phyloP scores from a whole-genome alignment of 2,329 filamentous ascomycete genomes.

The Colletotrichum tofieldiae region DNA sequence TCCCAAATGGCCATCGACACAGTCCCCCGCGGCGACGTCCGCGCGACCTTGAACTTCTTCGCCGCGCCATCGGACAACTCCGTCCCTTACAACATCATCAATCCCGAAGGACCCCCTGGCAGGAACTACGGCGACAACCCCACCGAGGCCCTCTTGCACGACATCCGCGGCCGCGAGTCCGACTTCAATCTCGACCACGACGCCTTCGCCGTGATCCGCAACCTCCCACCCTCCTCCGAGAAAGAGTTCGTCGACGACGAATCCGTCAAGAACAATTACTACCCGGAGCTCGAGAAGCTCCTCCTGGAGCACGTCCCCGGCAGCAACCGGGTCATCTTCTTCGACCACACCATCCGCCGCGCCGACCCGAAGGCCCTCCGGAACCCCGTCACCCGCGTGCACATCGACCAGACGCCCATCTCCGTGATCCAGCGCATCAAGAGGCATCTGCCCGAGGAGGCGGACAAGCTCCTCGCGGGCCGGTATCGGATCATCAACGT shows the following conservation, averaged over 20 bases:
- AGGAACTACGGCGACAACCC: slow-evolving; percentile 73
- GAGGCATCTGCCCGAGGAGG: slow-evolving; percentile 74
- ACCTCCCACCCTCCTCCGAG: slow-evolving; percentile 70
- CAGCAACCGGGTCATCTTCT: slow-evolving; percentile 78
- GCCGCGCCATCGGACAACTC: slow-evolving; percentile 71
- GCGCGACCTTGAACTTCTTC: slow-evolving; percentile 78
- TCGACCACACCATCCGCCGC: slow-evolving; percentile 91
- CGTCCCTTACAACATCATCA: slow-evolving; percentile 77
- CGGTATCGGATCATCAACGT: slow-evolving; percentile 91
- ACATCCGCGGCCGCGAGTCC: slow-evolving; percentile 80
- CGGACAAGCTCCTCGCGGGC: slow-evolving; percentile 74
- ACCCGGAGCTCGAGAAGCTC: slow-evolving; percentile 85
- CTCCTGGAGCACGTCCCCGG: slow-evolving; percentile 79
- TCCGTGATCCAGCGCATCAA: slow-evolving; percentile 79
- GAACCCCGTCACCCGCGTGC: slow-evolving; percentile 79
- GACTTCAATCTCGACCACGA: slow-evolving; percentile 79
- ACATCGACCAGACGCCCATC: slow-evolving; percentile 85
- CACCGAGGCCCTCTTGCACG: slow-evolving; percentile 73
- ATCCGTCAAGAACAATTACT: slow-evolving; percentile 81
- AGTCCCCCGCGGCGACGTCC: slow-evolving; percentile 72
- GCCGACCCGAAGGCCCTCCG: slow-evolving; percentile 71
- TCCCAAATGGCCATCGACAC: slow-evolving; percentile 57
- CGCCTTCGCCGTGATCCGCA: slow-evolving; percentile 79
- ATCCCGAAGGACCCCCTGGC: slow-evolving; percentile 73
- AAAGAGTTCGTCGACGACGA: slow-evolving; percentile 78